phyloP scores from a whole-genome alignment of 306 rosid species.

The Begonia loranthoides region DNA sequence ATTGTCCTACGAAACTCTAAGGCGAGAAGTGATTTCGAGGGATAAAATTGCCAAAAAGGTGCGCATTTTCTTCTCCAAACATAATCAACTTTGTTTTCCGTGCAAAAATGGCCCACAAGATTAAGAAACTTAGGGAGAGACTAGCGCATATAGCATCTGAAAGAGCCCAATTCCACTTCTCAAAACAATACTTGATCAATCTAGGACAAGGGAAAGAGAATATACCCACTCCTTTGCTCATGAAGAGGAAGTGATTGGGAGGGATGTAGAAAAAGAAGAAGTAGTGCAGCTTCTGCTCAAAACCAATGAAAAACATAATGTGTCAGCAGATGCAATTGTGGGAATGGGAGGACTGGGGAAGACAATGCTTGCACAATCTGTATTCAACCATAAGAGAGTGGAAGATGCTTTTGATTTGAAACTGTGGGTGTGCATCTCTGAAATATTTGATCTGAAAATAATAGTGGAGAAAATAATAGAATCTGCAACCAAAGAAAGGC shows the following conservation, averaged over 20 bases:
- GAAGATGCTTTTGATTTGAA: neutral
- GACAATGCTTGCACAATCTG: conserved; percentile 2
- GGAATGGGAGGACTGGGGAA: conserved; percentile 7
- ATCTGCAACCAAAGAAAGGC: neutral
- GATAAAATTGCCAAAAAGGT: neutral
- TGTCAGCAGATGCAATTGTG: neutral
- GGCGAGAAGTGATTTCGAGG: conserved; percentile 8
- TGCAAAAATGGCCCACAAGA: neutral
- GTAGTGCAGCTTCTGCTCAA: neutral
- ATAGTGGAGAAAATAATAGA: neutral
- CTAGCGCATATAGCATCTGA: conserved; percentile 4
- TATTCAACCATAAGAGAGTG: neutral
- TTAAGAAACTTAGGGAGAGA: conserved; percentile 6
- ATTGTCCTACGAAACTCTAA: conserved; percentile 8
- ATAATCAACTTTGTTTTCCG: too few relatives aligned
- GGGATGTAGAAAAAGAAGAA: neutral
- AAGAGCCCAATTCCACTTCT: too few relatives aligned
- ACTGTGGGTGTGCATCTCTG: conserved; percentile 1
- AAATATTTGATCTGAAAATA: neutral
- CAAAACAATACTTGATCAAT: too few relatives aligned
- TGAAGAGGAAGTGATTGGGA: too few relatives aligned
- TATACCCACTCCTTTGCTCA: too few relatives aligned
- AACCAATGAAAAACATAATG: neutral
- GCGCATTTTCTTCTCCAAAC: conserved; percentile 7
- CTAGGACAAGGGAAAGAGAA: too few relatives aligned